Conservation (phyloP, 1,284 basidiomycete genomes). For the Malassezia slooffiae region DNA sequence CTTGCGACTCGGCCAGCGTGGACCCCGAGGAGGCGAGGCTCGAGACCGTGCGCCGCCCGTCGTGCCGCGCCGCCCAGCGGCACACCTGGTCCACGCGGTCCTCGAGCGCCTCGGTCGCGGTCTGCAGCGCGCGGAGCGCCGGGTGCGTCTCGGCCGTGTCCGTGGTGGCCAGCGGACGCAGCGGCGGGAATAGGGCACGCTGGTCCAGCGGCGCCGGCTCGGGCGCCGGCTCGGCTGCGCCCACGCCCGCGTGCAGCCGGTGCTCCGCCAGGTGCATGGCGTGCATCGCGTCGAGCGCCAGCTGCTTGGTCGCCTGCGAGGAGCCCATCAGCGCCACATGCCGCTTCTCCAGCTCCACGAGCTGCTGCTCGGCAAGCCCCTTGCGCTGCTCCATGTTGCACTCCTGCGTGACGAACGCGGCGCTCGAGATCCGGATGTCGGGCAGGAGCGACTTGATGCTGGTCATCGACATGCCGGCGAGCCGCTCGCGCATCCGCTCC, state of each 20-base stretch:
- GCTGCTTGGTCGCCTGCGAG: constrained; percentile 10
- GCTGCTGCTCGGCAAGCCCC: constrained; percentile 6
- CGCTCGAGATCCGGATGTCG: constrained; percentile 9
- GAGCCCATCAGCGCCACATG: constrained; percentile 7
- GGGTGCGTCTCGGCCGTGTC: constrained; percentile 16
- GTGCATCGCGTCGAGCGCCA: constrained; percentile 11
- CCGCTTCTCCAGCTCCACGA: constrained; percentile 8
- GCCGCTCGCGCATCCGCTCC: constrained; percentile 13
- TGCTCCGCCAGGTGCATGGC: constrained; percentile 9
- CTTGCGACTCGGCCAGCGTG: no score
- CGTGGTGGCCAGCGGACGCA: constrained; percentile 10
- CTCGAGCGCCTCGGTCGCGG: constrained; percentile 2
- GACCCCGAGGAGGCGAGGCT: no score
- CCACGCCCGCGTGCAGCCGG: constrained; percentile 3
- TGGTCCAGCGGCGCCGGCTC: not conserved
- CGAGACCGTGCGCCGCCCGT: no score
- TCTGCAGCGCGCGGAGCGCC: not conserved
- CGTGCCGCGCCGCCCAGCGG: constrained; percentile 7
- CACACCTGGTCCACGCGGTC: constrained; percentile 9
- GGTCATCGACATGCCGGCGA: constrained; percentile 3
- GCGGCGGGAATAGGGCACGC: constrained; percentile 9
- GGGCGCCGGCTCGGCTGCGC: no score
- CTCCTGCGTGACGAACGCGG: constrained; percentile 2
- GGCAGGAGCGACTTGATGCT: constrained; percentile 9
- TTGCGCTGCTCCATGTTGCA: no score